Percentiles rank a stretch among this genome's conserved stretches.
Conservation (phyloP, 179 eudicot genomes). For the Gypsophila paniculata region DNA sequence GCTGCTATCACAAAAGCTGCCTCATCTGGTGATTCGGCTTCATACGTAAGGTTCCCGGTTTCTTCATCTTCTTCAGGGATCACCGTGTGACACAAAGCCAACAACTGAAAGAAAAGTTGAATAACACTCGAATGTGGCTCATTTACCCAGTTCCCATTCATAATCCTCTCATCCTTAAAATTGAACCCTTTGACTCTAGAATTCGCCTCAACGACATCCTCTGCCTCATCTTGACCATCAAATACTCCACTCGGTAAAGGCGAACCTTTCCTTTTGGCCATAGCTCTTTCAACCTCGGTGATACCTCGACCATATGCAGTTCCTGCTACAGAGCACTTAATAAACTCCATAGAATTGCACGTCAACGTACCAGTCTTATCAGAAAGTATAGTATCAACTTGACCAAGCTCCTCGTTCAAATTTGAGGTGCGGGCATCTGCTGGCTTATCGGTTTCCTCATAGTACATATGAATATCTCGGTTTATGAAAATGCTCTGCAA, state of each 20-base stretch:
- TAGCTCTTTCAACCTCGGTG: slow-evolving; percentile 86
- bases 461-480: slow-evolving; percentile 69
- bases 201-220: slow-evolving; percentile 20
- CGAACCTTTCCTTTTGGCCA: slow-evolving; percentile 74
- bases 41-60: slow-evolving; percentile 64
- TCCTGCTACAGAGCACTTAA: slow-evolving; percentile 86
- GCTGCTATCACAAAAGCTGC: slow-evolving; percentile 96
- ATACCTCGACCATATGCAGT: slow-evolving; percentile 78
- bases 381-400: slow-evolving; percentile 81
- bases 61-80: slow-evolving; percentile 82
- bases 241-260: slow-evolving; percentile 30
- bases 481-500: slow-evolving; percentile 78
- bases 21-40: slow-evolving; percentile 97
- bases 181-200: slow-evolving; percentile 69
- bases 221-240: slow-evolving; percentile 29
- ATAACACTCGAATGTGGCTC: slow-evolving; percentile 61
- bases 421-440: slow-evolving; percentile 93
- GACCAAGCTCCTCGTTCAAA: slow-evolving; percentile 91
- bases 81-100: slow-evolving; percentile 85
- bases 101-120: slow-evolving; percentile 59
- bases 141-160: slow-evolving; percentile 71
- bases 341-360: slow-evolving; percentile 91
- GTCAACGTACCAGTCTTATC: slow-evolving; percentile 94
- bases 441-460: slow-evolving; percentile 83
- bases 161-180: slow-evolving; percentile 71